A percentile compares a stretch with the other conserved stretches of the same genome.
These are phyloP conservation scores for Pseudocercospora fuligena DNA, from an alignment of 2,329 filamentous ascomycete species.

Conservation along the genomic window DNA sequence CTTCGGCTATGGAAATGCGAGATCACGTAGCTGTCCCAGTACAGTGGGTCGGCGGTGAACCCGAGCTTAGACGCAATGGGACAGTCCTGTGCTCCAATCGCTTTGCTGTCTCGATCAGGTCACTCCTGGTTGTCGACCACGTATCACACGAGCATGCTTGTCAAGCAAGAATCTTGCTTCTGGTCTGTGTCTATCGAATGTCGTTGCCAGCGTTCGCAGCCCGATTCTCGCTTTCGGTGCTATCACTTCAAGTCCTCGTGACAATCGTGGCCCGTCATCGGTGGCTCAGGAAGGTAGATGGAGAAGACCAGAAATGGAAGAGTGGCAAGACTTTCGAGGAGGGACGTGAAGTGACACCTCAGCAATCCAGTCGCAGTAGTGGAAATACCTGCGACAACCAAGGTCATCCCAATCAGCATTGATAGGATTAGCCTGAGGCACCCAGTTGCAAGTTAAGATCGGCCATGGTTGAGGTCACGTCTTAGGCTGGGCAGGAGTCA, in stretches of 20 bases:
- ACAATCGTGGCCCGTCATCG: neutral
- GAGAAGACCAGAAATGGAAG: neutral
- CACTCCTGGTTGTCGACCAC: neutral
- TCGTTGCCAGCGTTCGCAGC: neutral
- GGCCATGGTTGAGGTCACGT: neutral
- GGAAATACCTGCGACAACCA: no score
- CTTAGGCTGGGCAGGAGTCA: slow-evolving; percentile 11
- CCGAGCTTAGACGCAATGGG: neutral
- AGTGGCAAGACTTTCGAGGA: neutral
- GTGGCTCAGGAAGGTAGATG: neutral
- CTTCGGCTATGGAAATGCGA: neutral
- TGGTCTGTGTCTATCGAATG: neutral
- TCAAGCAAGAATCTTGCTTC: neutral
- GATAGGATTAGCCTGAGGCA: neutral
- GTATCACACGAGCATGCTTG: neutral
- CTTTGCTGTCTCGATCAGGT: neutral
- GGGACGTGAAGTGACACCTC: no score
- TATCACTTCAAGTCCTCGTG: neutral
- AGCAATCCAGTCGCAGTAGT: no score
- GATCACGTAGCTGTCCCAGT: neutral
- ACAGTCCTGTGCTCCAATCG: neutral
- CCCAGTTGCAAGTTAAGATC: neutral
- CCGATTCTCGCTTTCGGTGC: neutral
- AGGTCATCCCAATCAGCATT: no score
- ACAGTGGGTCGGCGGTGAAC: neutral